Evolutionary conservation across 306 rosid genomes (phyloP).

Genomic region (Cicer arietinum): DNA sequence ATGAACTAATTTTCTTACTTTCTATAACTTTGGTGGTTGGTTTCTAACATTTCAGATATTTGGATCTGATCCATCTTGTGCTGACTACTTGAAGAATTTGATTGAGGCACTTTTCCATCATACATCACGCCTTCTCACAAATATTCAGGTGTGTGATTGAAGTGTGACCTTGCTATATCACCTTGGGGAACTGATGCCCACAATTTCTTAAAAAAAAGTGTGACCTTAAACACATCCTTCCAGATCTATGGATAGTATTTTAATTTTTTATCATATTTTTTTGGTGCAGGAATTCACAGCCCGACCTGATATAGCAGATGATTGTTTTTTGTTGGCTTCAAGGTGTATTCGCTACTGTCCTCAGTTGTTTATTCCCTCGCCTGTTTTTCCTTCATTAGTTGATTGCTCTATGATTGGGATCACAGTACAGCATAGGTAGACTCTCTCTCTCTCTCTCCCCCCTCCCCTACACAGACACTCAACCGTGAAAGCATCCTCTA

Average conservation of each 20-base stretch:
- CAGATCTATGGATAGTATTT: constrained; percentile 31
- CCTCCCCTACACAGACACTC: neutral
- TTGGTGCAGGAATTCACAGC: constrained; percentile 92
- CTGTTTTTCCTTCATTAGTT: constrained; percentile 83
- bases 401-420: constrained; percentile 97
- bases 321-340: constrained; percentile 95
- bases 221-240: constrained; percentile 34
- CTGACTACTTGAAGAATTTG: constrained; percentile 87
- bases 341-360: constrained; percentile 99
- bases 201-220: too few species aligned
- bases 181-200: too few species aligned
- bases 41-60: constrained; percentile 76
- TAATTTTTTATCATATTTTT: constrained; percentile 42
- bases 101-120: constrained; percentile 88
- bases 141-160: constrained; percentile 74
- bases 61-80: constrained; percentile 95
- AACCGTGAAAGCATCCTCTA: constrained; percentile 13
- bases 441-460: constrained; percentile 33
- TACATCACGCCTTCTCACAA: constrained; percentile 84
- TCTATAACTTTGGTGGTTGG: constrained; percentile 42
- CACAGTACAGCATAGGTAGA: constrained; percentile 94
- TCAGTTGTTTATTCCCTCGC: constrained; percentile 88
- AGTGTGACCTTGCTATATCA: neutral
- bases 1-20: constrained; percentile 40
- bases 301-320: constrained; percentile 99